phyloP scores from a whole-genome alignment of 768 basidiomycete species.

The Pleurotus tuoliensis region DNA sequence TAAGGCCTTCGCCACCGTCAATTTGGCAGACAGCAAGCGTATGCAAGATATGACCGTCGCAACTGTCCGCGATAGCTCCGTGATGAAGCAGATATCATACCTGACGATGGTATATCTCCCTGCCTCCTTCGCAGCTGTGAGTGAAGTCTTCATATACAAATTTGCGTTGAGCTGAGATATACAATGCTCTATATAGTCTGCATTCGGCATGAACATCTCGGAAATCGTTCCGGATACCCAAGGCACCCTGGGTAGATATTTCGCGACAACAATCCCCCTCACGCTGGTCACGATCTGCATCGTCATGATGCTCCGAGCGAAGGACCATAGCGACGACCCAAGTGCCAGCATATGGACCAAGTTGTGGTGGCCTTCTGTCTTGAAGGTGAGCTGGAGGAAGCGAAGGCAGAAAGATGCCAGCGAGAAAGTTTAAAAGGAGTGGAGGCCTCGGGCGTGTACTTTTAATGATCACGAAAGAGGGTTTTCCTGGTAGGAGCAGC shows the following conservation, averaged over 20 bases:
- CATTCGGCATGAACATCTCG: constrained; percentile 36
- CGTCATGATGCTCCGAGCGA: constrained; percentile 50
- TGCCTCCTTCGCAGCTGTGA: constrained; percentile 31
- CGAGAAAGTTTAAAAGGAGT: background rate
- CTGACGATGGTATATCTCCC: constrained; percentile 49
- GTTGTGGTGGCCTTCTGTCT: constrained; percentile 7
- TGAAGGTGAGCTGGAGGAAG: background rate
- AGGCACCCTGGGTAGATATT: constrained; percentile 39
- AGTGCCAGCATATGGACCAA: background rate
- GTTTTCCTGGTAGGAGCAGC: no score
- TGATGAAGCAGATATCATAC: constrained; percentile 40
- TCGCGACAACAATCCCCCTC: constrained; percentile 38
- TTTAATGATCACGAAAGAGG: no score
- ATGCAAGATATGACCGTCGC: constrained; percentile 40
- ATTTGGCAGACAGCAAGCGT: constrained; percentile 41
- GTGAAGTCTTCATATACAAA: background rate
- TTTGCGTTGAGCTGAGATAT: no score
- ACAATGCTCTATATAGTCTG: constrained; percentile 17
- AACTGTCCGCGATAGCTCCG: constrained; percentile 26
- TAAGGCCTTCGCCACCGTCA: constrained; percentile 44
- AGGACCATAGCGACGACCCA: constrained; percentile 10
- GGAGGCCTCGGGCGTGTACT: background rate
- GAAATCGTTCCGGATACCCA: constrained; percentile 17
- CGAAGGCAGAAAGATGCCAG: background rate
- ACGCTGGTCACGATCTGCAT: constrained; percentile 53